phyloP scores from a whole-genome alignment of 2,329 filamentous ascomycete genomes.

The Gnomoniopsis sp. region DNA sequence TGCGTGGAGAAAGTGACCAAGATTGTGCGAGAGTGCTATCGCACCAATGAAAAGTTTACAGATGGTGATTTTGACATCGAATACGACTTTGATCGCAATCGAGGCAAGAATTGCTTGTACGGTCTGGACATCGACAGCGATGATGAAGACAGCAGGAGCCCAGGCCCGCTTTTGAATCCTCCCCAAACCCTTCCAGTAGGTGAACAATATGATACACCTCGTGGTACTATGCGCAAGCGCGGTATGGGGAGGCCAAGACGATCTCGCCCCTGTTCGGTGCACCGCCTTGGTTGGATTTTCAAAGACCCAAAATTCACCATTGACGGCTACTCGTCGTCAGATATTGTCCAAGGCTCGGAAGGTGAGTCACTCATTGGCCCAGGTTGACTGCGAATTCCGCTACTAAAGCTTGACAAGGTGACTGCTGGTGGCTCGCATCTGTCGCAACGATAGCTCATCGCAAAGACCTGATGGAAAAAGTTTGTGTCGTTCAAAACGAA shows the following conservation, averaged over 20 bases:
- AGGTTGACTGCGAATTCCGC: too few species aligned
- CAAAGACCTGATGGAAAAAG: conserved; percentile 58
- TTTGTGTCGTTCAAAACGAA: conserved; percentile 67
- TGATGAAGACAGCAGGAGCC: not conserved
- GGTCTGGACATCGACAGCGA: conserved; percentile 21
- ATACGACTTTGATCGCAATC: conserved; percentile 25
- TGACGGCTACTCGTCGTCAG: conserved; percentile 37
- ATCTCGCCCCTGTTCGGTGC: conserved; percentile 35
- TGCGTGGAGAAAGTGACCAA: conserved; percentile 38
- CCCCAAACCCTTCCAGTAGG: too few species aligned
- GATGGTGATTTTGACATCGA: conserved; percentile 44
- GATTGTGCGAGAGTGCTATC: conserved; percentile 38
- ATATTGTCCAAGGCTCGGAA: conserved; percentile 42
- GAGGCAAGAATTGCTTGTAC: conserved; percentile 36
- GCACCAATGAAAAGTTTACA: conserved; percentile 43
- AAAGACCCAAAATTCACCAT: conserved; percentile 37
- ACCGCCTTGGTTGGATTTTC: conserved; percentile 42
- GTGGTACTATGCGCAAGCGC: not conserved
- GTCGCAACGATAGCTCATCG: conserved; percentile 67
- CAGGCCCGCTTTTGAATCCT: not conserved
- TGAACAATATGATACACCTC: too few species aligned
- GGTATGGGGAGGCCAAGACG: conserved; percentile 16
- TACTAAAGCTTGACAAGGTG: conserved; percentile 23
- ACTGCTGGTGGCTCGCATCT: conserved; percentile 73
- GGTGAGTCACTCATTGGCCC: conserved; percentile 31